These are phyloP conservation scores for Trichoderma simmonsii DNA, from an alignment of 2,329 filamentous ascomycete genomes.

Conservation along the genomic window DNA sequence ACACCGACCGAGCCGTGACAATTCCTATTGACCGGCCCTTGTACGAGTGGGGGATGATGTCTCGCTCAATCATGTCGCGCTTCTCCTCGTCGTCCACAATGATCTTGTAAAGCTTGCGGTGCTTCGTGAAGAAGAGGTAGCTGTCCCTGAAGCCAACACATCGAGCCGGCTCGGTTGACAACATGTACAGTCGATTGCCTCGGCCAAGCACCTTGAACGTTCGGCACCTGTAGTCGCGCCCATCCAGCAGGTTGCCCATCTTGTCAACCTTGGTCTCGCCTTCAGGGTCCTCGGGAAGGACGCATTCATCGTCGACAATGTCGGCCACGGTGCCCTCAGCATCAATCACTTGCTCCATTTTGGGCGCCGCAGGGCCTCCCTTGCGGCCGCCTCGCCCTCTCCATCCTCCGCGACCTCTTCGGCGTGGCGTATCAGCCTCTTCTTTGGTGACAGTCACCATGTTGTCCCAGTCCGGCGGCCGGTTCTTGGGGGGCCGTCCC, in stretches of 20 bases:
- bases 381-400: constrained; percentile 61
- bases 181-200: constrained; percentile 88
- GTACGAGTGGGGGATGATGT: constrained; percentile 96
- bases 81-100: constrained; percentile 98
- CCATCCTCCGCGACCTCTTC: constrained; percentile 69
- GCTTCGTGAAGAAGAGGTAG: constrained; percentile 98
- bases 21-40: constrained; percentile 97
- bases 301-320: constrained; percentile 88
- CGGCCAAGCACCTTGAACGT: constrained; percentile 88
- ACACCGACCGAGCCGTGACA: constrained; percentile 92
- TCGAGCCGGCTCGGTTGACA: constrained; percentile 94
- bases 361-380: constrained; percentile 69
- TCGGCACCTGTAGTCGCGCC: constrained; percentile 88
- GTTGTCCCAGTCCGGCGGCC: constrained; percentile 73
- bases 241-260: constrained; percentile 74
- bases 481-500: constrained; percentile 83
- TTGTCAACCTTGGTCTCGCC: constrained; percentile 95
- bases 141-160: constrained; percentile 97
- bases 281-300: constrained; percentile 79
- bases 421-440: constrained; percentile 58
- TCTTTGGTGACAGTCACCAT: constrained; percentile 55
- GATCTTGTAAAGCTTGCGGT: constrained; percentile 94
- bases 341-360: constrained; percentile 81
- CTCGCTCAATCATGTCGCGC: constrained; percentile 88
- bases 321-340: constrained; percentile 91